Evolutionary conservation across 441 rosid species (phyloP).

Genomic region (Syzygium syzygioides): DNA sequence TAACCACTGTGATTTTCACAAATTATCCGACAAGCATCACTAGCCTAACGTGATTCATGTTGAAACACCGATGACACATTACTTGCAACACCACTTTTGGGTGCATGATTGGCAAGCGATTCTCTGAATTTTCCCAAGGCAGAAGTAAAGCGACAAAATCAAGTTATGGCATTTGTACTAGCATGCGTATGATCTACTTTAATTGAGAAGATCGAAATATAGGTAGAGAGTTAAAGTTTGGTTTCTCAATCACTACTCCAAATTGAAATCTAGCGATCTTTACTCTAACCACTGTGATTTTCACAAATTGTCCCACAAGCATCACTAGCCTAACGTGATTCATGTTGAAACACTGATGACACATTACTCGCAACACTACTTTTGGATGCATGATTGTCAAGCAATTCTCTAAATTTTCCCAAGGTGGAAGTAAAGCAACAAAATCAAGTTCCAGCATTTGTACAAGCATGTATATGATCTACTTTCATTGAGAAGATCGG

Average conservation of each 20-base stretch:
- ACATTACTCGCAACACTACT: no score
- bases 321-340: fast-evolving
- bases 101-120: not conserved
- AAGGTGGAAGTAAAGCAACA: no score
- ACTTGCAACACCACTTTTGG: not conserved
- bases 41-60: no score
- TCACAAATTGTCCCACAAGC: not conserved
- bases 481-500: not conserved
- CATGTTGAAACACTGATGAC: no score
- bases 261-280: not conserved
- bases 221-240: not conserved
- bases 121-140: not conserved
- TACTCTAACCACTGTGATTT: fast-evolving
- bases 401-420: no score
- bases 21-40: no score
- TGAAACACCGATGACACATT: no score
- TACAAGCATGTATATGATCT: not conserved
- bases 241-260: fast-evolving
- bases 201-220: not conserved
- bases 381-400: no score
- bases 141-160: fast-evolving
- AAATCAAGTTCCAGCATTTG: no score
- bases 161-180: not conserved
- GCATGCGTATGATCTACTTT: not conserved
- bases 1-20: no score